Conservation (phyloP, 805 yeast genomes). For the Pachysolen tannophilus region DNA sequence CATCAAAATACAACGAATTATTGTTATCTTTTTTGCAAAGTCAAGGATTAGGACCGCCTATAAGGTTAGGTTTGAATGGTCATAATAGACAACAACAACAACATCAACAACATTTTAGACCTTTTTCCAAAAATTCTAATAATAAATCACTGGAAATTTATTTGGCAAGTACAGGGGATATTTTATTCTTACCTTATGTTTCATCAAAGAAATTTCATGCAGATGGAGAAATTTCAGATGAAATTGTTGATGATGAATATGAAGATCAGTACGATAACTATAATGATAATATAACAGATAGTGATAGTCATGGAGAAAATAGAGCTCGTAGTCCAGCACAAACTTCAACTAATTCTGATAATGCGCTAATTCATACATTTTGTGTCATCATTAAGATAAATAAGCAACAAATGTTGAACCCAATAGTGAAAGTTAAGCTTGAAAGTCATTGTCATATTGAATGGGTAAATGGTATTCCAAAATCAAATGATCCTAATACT, state of each 20-base stretch:
- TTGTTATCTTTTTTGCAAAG: constrained; percentile 1
- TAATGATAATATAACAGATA: constrained; percentile 10
- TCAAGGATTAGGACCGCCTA: constrained; percentile 7
- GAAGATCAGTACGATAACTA: constrained; percentile 15
- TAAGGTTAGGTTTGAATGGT: constrained; percentile 1
- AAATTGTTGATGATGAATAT: constrained; percentile 18
- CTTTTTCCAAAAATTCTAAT: too few relatives aligned
- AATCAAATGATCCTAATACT: constrained; percentile 32
- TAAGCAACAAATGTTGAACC: constrained; percentile 29
- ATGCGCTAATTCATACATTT: constrained; percentile 37
- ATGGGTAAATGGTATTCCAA: constrained; percentile 33
- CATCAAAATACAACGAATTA: neutral
- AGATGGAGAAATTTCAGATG: constrained; percentile 11
- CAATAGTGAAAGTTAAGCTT: constrained; percentile 31
- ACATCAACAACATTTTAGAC: neutral
- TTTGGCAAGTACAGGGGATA: constrained; percentile 24
- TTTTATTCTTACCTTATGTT: constrained; percentile 24
- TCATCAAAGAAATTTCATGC: constrained; percentile 19
- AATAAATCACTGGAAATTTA: constrained; percentile 11
- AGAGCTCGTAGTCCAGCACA: constrained; percentile 1
- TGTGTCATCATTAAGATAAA: constrained; percentile 39
- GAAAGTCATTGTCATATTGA: constrained; percentile 33
- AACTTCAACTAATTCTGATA: constrained; percentile 11
- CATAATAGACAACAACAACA: neutral
- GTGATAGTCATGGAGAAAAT: neutral